These are phyloP conservation scores for Sporothrix mexicana DNA, from an alignment of 2,329 filamentous ascomycete genomes.

Conservation along the genomic window DNA sequence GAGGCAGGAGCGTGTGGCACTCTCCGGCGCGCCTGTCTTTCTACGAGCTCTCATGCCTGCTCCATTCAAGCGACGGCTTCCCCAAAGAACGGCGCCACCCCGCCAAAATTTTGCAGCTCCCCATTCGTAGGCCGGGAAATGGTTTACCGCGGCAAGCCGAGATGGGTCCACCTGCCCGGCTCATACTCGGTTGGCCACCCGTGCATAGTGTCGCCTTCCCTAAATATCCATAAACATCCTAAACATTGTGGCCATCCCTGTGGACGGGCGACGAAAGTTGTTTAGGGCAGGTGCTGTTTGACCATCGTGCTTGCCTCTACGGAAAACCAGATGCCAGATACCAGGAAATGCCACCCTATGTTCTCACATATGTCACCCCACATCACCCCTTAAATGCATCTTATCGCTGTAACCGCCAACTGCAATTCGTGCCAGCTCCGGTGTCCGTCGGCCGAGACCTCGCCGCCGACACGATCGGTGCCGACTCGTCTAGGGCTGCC, in stretches of 20 bases:
- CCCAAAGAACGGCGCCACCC: constrained; percentile 22
- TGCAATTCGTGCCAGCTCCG: background rate
- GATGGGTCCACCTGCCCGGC: constrained; percentile 25
- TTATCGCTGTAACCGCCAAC: background rate
- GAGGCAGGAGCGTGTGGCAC: background rate
- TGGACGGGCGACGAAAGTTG: background rate
- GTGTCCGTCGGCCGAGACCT: constrained; percentile 32
- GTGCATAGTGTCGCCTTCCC: constrained; percentile 17
- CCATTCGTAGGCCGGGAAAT: constrained; percentile 28
- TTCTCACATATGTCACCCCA: background rate
- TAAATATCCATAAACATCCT: constrained; percentile 2
- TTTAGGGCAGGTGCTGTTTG: constrained; percentile 22
- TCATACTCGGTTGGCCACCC: constrained; percentile 29
- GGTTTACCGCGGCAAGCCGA: constrained; percentile 36
- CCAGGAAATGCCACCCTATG: background rate
- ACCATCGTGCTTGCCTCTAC: constrained; percentile 5
- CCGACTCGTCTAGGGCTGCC: constrained; percentile 29
- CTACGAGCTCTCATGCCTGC: background rate
- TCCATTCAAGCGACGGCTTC: constrained; percentile 29
- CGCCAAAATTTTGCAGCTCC: constrained; percentile 21
- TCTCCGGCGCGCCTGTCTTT: background rate
- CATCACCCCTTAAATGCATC: background rate
- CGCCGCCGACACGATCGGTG: constrained; percentile 26
- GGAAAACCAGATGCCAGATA: background rate
- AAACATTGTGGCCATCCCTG: background rate